Conservation (phyloP, 768 basidiomycete genomes). For the Guyanaporus albipodus region DNA sequence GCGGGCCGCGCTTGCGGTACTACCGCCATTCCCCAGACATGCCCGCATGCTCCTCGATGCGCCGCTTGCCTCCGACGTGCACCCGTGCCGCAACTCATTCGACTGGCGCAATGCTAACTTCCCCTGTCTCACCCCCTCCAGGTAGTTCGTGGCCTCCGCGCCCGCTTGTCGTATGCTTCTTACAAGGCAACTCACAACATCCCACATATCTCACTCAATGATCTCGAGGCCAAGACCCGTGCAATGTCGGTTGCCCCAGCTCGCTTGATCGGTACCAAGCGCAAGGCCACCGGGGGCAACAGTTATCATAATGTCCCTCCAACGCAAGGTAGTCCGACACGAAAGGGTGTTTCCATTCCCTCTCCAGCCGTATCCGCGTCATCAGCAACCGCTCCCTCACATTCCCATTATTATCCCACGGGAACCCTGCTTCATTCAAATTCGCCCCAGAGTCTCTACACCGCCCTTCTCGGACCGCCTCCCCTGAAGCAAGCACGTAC, state of each 20-base stretch:
- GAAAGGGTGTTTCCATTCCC: conserved; percentile 45
- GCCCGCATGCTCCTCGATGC: conserved; percentile 1
- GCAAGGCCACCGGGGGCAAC: conserved; percentile 40
- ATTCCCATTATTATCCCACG: conserved; percentile 42
- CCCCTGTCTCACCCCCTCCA: conserved; percentile 37
- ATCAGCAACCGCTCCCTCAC: conserved; percentile 32
- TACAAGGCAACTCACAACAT: conserved; percentile 80
- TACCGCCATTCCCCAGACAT: conserved; percentile 2
- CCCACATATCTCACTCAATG: conserved; percentile 58
- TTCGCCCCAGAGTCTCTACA: conserved; percentile 59
- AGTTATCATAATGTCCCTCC: conserved; percentile 52
- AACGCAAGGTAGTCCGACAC: conserved; percentile 40
- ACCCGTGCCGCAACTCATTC: conserved; percentile 8
- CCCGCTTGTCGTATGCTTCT: conserved; percentile 77
- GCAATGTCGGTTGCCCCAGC: conserved; percentile 42
- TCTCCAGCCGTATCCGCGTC: conserved; percentile 29
- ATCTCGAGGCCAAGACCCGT: conserved; percentile 62
- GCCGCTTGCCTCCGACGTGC: neutral
- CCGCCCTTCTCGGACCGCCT: conserved; percentile 74
- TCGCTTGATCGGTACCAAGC: conserved; percentile 58
- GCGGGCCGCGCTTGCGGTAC: conserved; percentile 21
- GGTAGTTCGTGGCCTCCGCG: conserved; percentile 78
- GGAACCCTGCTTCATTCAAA: conserved; percentile 34
- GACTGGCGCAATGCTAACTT: conserved; percentile 20
- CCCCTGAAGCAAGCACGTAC: conserved; percentile 72